These are phyloP conservation scores for Solanum dulcamara DNA, from an alignment of 257 asterid species.

Conservation along the genomic window DNA sequence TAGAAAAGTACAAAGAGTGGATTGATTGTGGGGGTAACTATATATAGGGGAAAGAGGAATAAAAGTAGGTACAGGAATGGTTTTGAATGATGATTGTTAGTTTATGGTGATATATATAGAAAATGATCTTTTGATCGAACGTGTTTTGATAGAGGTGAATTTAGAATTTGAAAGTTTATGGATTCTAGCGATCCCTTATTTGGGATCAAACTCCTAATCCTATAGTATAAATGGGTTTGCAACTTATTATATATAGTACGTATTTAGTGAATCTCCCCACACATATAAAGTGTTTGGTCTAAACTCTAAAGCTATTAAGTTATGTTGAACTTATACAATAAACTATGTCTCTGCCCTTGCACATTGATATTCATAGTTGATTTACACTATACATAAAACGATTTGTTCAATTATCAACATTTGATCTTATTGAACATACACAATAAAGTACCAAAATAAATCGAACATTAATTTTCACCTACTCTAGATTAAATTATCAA, in stretches of 20 bases:
- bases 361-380: too few relatives aligned
- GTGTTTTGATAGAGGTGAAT: background rate
- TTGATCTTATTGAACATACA: background rate
- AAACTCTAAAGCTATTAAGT: too few relatives aligned
- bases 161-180: background rate
- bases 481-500: background rate
- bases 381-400: background rate
- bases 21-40: background rate
- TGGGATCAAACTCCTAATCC: background rate
- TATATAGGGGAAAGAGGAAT: background rate
- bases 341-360: background rate
- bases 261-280: background rate
- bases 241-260: too few relatives aligned
- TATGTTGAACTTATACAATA: background rate
- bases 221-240: background rate
- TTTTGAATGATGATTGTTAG: background rate
- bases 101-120: background rate
- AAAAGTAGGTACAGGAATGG: background rate
- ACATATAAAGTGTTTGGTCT: too few relatives aligned
- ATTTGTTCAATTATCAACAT: background rate
- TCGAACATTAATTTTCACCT: background rate
- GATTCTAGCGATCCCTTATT: background rate
- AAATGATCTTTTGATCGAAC: background rate
- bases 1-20: background rate
- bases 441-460: background rate